Evolutionary conservation across 2,329 filamentous ascomycete genomes (phyloP).

Genomic region (Beauveria asiatica): DNA sequence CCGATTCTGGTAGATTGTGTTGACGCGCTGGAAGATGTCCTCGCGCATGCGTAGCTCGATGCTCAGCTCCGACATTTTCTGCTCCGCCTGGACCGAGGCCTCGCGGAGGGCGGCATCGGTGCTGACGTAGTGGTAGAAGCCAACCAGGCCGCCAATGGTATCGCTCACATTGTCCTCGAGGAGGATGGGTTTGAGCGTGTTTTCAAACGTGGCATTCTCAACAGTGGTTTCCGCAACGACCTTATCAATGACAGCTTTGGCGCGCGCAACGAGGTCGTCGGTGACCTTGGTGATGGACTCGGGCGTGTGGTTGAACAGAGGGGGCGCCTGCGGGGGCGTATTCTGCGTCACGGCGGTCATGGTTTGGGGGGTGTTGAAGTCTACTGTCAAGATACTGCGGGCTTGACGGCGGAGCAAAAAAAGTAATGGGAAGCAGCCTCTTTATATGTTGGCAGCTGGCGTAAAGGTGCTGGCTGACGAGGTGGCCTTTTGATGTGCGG

Average conservation of each 20-base stretch:
- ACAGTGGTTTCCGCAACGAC: constrained; percentile 52
- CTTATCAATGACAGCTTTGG: constrained; percentile 56
- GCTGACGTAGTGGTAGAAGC: constrained; percentile 78
- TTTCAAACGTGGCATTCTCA: constrained; percentile 42
- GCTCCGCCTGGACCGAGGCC: constrained; percentile 68
- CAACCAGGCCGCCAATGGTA: constrained; percentile 51
- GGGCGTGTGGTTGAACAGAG: constrained; percentile 67
- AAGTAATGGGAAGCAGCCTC: background rate
- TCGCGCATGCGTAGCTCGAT: constrained; percentile 77
- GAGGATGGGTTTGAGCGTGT: constrained; percentile 60
- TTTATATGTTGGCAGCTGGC: background rate
- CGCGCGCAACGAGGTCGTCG: constrained; percentile 54
- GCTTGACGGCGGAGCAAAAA: background rate
- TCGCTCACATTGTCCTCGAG: constrained; percentile 55
- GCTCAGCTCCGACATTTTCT: constrained; percentile 65
- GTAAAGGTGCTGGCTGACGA: background rate
- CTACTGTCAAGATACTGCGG: background rate
- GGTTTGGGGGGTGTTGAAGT: background rate
- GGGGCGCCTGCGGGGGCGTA: constrained; percentile 64
- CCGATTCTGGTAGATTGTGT: constrained; percentile 44
- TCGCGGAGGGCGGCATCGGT: constrained; percentile 59
- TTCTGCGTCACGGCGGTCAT: background rate
- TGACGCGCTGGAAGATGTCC: constrained; percentile 63
- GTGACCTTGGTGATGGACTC: constrained; percentile 60
- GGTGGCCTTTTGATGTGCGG: constrained; percentile 2